Conservation (phyloP, 352 stramenopile genomes). For the Pythium insidiosum region DNA sequence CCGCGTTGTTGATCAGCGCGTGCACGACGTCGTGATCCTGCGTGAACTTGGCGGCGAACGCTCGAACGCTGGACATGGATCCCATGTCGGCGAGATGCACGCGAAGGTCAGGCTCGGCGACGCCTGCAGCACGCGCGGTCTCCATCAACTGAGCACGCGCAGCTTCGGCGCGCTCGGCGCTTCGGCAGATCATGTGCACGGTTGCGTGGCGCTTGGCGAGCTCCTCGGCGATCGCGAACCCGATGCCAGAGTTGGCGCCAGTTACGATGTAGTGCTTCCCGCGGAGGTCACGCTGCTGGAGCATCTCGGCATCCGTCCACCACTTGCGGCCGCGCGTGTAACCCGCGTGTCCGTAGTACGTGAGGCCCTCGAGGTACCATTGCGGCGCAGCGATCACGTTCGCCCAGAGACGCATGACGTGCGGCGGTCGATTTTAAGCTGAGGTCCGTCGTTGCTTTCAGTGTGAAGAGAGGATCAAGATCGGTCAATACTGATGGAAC, state of each 20-base stretch:
- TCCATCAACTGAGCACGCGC: constrained; percentile 30
- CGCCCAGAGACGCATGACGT: too few species aligned
- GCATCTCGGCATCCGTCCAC: constrained; percentile 29
- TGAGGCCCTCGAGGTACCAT: constrained; percentile 27
- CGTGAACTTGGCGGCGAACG: constrained; percentile 21
- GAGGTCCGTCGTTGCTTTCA: too few species aligned
- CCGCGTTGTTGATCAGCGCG: constrained; percentile 48
- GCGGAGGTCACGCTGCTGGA: constrained; percentile 22
- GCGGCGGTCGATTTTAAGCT: too few species aligned
- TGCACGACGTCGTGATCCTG: constrained; percentile 18
- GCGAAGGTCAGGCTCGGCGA: constrained; percentile 18
- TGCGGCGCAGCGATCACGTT: constrained; percentile 26
- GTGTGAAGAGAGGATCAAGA: too few species aligned
- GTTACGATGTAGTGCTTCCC: constrained; percentile 42
- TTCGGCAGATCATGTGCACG: constrained; percentile 44
- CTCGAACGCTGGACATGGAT: constrained; percentile 33
- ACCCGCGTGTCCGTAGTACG: constrained; percentile 26
- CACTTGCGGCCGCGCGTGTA: constrained; percentile 20
- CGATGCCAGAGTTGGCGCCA: constrained; percentile 34
- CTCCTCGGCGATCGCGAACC: constrained; percentile 28
- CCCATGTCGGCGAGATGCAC: constrained; percentile 39
- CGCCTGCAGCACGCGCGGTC: constrained; percentile 17
- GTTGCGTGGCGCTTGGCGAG: constrained; percentile 24
- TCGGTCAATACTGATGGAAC: too few species aligned
- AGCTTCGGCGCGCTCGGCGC: constrained; percentile 20